Evolutionary conservation across 148 eudicot genomes (phyloP).

Genomic region (Arctostaphylos glauca): DNA sequence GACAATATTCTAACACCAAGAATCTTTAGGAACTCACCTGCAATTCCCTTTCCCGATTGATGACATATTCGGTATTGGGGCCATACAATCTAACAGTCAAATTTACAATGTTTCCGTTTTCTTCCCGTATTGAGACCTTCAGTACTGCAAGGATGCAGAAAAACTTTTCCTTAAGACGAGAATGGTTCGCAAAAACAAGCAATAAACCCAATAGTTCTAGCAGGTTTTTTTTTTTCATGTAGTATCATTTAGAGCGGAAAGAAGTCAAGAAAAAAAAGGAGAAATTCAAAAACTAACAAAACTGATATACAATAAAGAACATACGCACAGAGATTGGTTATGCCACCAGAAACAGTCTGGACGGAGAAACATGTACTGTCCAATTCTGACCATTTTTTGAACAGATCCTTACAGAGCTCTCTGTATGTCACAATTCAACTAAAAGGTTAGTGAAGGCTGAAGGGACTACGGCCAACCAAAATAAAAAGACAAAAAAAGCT

Average conservation of each 20-base stretch:
- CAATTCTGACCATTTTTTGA: constrained; percentile 77
- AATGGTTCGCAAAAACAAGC: constrained; percentile 2
- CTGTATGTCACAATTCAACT: constrained; percentile 40
- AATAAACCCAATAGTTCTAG: not conserved
- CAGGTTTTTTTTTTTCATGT: not conserved
- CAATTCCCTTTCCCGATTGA: constrained; percentile 82
- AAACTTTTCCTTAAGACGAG: not conserved
- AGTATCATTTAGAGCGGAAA: not conserved
- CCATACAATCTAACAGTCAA: constrained; percentile 84
- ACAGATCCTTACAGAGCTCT: constrained; percentile 79
- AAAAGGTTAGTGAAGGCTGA: constrained; percentile 1
- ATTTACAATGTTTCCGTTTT: constrained; percentile 41
- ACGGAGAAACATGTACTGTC: constrained; percentile 57
- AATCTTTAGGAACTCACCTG: constrained; percentile 43
- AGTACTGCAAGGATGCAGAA: constrained; percentile 53
- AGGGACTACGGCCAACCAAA: not conserved
- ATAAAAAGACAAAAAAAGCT: not conserved
- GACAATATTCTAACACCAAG: not conserved
- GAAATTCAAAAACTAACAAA: not conserved
- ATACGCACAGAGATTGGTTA: constrained; percentile 79
- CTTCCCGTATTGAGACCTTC: constrained; percentile 77
- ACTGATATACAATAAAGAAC: constrained; percentile 9
- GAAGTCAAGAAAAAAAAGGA: not conserved
- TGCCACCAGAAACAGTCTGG: constrained; percentile 83
- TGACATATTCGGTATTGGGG: constrained; percentile 92